Percentiles rank a stretch among this genome's conserved stretches.
phyloP scores from a whole-genome alignment of 306 rosid species.

The Oemleria cerasiformis region DNA sequence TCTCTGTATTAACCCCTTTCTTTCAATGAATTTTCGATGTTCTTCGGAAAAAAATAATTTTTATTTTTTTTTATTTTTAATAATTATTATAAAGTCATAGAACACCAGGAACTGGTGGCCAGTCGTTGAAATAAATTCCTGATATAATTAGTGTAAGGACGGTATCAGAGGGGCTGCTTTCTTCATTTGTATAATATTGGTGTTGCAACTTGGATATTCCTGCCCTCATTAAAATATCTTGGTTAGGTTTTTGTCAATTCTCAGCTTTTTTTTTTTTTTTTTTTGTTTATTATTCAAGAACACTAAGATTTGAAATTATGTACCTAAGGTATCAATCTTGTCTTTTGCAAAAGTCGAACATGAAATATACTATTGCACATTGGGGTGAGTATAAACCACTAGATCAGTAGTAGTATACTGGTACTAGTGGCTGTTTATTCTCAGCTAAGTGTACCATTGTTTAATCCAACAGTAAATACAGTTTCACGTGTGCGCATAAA shows the following conservation, averaged over 20 bases:
- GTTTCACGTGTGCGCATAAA: not conserved
- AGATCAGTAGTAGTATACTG: too few relatives aligned
- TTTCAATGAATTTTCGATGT: too few relatives aligned
- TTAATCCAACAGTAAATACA: not conserved
- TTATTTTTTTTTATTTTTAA: too few relatives aligned
- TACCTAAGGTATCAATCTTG: too few relatives aligned
- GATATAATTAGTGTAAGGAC: not conserved
- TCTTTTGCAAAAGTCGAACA: too few relatives aligned
- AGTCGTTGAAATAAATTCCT: not conserved
- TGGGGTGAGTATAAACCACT: too few relatives aligned
- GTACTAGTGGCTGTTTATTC: not conserved
- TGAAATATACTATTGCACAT: too few relatives aligned
- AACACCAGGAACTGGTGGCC: not conserved
- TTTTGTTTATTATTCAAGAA: too few relatives aligned
- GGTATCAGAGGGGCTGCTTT: not conserved
- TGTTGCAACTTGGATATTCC: not conserved
- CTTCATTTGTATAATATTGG: not conserved
- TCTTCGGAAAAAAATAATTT: too few relatives aligned
- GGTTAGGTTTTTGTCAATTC: slow-evolving; percentile 5
- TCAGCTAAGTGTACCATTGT: not conserved
- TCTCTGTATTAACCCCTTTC: too few relatives aligned
- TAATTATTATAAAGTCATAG: too few relatives aligned
- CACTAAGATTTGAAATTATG: too few relatives aligned
- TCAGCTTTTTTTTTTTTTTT: not conserved
- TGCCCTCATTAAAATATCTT: not conserved